A percentile compares a stretch with the other conserved stretches of the same genome.
Conservation (phyloP, 1,284 basidiomycete species). For the Lentinula novae-zelandiae region DNA sequence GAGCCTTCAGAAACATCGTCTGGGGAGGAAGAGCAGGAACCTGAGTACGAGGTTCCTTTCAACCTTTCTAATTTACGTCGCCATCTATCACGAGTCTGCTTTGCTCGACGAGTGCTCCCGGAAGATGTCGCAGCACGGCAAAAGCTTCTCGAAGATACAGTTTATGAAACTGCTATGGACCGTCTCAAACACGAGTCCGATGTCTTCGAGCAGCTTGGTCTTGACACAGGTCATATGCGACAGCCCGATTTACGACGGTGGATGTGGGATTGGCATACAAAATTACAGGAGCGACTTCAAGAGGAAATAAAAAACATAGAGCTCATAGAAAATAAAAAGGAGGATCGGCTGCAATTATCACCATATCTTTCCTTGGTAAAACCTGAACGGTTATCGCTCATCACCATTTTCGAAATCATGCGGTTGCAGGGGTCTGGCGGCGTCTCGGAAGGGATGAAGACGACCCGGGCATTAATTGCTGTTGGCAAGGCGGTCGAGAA, state of each 20-base stretch:
- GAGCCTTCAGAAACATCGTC: conserved; percentile 16
- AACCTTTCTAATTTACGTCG: conserved; percentile 67
- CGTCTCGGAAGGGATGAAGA: conserved; percentile 86
- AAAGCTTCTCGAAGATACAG: conserved; percentile 79
- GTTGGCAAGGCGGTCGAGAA: conserved; percentile 87
- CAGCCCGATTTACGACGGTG: conserved; percentile 63
- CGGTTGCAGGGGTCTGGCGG: conserved; percentile 78
- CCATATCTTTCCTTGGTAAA: conserved; percentile 78
- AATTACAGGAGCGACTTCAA: conserved; percentile 53
- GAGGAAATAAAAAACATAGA: conserved; percentile 54
- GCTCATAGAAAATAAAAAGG: conserved; percentile 28
- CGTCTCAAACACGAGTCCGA: conserved; percentile 68
- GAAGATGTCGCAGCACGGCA: conserved; percentile 75
- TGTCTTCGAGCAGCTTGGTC: conserved; percentile 54
- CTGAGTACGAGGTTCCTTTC: conserved; percentile 56
- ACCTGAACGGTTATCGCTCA: conserved; percentile 79
- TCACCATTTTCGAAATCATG: conserved; percentile 91
- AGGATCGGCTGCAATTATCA: conserved; percentile 20
- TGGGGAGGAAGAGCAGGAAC: conserved; percentile 19
- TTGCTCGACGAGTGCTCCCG: conserved; percentile 61
- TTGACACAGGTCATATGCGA: conserved; percentile 48
- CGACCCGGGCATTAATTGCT: conserved; percentile 77
- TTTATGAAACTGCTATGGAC: conserved; percentile 78
- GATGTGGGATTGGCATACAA: conserved; percentile 89
- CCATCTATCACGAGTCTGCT: conserved; percentile 59